Conservation (phyloP, 192 early-diverging fungal genomes). For the Haplosporangium gracile region DNA sequence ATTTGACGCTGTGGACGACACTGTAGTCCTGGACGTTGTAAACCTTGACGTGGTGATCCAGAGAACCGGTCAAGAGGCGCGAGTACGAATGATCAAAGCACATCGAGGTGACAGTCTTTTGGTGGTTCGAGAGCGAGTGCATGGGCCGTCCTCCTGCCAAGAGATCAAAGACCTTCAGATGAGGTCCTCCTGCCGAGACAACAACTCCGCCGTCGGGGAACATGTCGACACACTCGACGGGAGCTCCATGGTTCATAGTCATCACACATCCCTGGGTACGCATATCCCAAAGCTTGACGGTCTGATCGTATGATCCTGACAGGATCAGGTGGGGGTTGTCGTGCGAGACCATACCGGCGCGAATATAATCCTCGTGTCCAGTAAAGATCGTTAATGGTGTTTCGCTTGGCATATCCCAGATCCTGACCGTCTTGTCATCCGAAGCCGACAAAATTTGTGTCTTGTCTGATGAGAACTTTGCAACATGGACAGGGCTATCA, state of each 20-base stretch:
- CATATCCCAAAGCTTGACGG: slow-evolving; percentile 93
- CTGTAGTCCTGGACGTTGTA: slow-evolving; percentile 90
- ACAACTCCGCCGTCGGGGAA: slow-evolving; percentile 86
- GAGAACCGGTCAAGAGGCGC: slow-evolving; percentile 87
- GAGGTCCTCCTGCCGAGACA: slow-evolving; percentile 84
- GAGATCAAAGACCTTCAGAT: slow-evolving; percentile 91
- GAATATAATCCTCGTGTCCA: slow-evolving; percentile 94
- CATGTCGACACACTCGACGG: slow-evolving; percentile 90
- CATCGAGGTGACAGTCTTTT: slow-evolving; percentile 96
- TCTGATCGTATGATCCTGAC: slow-evolving; percentile 96
- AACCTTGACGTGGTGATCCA: slow-evolving; percentile 98
- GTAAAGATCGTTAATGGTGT: slow-evolving; percentile 73
- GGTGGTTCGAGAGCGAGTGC: slow-evolving; percentile 88
- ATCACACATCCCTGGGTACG: slow-evolving; percentile 79
- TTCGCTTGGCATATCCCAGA: slow-evolving; percentile 96
- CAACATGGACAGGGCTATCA: slow-evolving; percentile 81
- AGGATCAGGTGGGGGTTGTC: slow-evolving; percentile 87
- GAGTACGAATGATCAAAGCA: slow-evolving; percentile 83
- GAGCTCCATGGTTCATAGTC: slow-evolving; percentile 84
- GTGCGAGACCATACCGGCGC: slow-evolving; percentile 76
- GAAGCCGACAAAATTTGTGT: slow-evolving; percentile 88
- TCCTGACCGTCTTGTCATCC: slow-evolving; percentile 91
- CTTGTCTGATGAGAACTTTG: slow-evolving; percentile 85
- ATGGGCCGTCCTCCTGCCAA: slow-evolving; percentile 84
- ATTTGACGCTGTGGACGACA: slow-evolving; percentile 89